These are phyloP conservation scores for Thielaviopsis punctulata DNA, from an alignment of 2,329 filamentous ascomycete genomes.

Conservation along the genomic window DNA sequence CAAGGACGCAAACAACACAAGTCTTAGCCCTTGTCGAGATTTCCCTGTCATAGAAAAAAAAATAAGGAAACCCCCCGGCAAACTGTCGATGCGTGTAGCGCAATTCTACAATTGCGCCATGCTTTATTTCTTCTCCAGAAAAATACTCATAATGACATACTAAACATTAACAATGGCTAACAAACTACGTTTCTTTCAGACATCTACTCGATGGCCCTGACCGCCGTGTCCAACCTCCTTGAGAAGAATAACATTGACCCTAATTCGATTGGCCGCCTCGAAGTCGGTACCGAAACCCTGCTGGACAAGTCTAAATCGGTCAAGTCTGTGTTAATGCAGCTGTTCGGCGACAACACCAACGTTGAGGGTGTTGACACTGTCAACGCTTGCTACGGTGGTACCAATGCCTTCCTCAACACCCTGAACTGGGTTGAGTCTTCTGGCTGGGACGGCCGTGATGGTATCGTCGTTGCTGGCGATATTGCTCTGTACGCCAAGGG, in stretches of 20 bases:
- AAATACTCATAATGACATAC: not conserved
- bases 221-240: conserved; percentile 58
- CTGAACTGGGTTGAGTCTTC: conserved; percentile 79
- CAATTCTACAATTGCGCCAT: not conserved
- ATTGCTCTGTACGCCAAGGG: conserved; percentile 79
- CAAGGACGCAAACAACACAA: not conserved
- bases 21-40: not conserved
- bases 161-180: conserved; percentile 12
- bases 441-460: conserved; percentile 69
- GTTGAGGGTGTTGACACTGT: conserved; percentile 69
- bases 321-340: conserved; percentile 76
- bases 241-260: conserved; percentile 71
- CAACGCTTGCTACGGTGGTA: conserved; percentile 77
- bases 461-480: conserved; percentile 63
- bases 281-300: conserved; percentile 73
- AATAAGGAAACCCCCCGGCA: not conserved
- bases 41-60: not conserved
- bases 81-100: not conserved
- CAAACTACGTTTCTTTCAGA: conserved; percentile 30
- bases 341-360: conserved; percentile 70
- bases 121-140: not conserved
- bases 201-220: conserved; percentile 75
- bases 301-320: conserved; percentile 84
- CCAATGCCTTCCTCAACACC: conserved; percentile 68
- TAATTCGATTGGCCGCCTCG: conserved; percentile 60